Evolutionary conservation across 2,329 filamentous ascomycete species (phyloP).

Genomic region (Colletotrichum orchidophilum): DNA sequence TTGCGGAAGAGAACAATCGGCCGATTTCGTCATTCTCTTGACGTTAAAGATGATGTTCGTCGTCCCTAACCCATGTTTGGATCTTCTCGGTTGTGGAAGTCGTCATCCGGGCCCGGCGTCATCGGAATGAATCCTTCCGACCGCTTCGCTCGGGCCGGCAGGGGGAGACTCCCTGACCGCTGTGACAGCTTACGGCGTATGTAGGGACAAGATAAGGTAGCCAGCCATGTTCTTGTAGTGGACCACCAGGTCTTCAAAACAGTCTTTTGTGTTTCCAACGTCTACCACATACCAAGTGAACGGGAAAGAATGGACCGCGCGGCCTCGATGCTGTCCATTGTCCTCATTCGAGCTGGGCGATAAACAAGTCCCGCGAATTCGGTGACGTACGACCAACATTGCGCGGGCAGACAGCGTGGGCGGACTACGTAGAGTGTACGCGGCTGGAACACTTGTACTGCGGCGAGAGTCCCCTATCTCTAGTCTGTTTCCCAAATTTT

Average conservation of each 20-base stretch:
- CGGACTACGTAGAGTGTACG: not conserved
- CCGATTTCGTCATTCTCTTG: not conserved
- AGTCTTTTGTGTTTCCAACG: not conserved
- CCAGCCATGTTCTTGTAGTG: no score
- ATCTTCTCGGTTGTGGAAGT: not conserved
- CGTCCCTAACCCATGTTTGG: fast-evolving
- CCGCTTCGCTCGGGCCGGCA: not conserved
- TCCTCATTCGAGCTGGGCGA: not conserved
- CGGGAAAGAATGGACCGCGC: no score
- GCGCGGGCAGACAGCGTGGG: not conserved
- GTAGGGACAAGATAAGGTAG: not conserved
- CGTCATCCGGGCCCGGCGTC: not conserved
- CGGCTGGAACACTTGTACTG: not conserved
- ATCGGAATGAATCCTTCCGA: not conserved
- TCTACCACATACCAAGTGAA: no score
- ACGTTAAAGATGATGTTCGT: not conserved
- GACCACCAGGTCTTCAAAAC: not conserved
- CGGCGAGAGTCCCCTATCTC: not conserved
- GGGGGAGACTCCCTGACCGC: not conserved
- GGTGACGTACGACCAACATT: not conserved
- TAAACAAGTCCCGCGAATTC: no score
- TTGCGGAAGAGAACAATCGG: not conserved
- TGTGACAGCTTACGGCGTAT: not conserved
- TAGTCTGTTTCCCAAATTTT: not conserved
- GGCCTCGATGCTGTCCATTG: not conserved